A percentile compares a stretch with the other conserved stretches of the same genome.
Conservation (phyloP, 768 basidiomycete species). For the Serendipita sp. region DNA sequence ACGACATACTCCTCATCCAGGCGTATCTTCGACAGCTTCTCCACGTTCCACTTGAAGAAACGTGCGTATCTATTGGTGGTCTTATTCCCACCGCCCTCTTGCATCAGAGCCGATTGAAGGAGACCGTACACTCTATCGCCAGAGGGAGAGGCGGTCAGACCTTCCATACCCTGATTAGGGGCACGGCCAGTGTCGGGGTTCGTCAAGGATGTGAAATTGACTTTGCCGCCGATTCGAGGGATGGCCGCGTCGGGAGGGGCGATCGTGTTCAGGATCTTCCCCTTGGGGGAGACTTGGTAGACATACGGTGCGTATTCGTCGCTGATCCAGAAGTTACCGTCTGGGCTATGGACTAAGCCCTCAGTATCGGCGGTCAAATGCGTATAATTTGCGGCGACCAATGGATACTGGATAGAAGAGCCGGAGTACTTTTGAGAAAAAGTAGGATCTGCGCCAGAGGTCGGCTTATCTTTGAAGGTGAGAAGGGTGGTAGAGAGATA, state of each 20-base stretch:
- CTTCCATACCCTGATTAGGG: constrained; percentile 49
- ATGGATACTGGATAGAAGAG: constrained; percentile 26
- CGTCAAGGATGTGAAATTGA: constrained; percentile 36
- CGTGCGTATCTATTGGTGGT: constrained; percentile 37
- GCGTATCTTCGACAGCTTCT: no score
- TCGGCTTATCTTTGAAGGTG: constrained; percentile 31
- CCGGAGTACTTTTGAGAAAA: constrained; percentile 15
- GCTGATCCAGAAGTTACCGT: constrained; percentile 49
- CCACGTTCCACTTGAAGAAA: constrained; percentile 28
- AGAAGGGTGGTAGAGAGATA: constrained; percentile 37
- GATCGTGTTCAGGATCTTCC: constrained; percentile 38
- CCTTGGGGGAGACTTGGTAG: constrained; percentile 33
- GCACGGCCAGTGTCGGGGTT: constrained; percentile 38
- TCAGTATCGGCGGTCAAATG: constrained; percentile 42
- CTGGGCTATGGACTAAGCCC: constrained; percentile 39
- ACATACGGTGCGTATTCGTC: constrained; percentile 60
- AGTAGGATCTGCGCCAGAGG: constrained; percentile 26
- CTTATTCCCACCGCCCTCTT: constrained; percentile 41
- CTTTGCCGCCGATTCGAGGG: constrained; percentile 26
- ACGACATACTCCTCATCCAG: constrained; percentile 45
- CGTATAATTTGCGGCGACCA: constrained; percentile 26
- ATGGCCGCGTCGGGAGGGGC: constrained; percentile 42
- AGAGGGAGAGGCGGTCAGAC: constrained; percentile 34
- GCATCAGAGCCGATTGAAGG: constrained; percentile 45
- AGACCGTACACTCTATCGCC: constrained; percentile 41